Evolutionary conservation across 2,329 filamentous ascomycete species (phyloP).

Genomic region (Dactylonectria macrodidyma): DNA sequence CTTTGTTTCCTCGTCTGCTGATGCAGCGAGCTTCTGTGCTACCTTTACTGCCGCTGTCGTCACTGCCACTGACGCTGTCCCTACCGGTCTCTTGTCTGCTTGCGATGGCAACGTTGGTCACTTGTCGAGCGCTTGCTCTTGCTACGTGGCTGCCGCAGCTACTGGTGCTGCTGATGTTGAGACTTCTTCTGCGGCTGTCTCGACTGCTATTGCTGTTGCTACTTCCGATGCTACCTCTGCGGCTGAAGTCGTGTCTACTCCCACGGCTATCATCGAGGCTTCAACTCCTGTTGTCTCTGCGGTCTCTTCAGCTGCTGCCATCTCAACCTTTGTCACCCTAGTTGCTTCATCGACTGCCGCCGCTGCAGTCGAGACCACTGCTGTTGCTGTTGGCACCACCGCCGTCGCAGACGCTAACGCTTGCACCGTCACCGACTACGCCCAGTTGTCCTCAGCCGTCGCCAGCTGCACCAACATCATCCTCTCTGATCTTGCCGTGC

Average conservation of each 20-base stretch:
- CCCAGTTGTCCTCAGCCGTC: constrained; percentile 27
- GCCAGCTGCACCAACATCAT: constrained; percentile 31
- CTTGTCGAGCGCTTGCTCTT: constrained; percentile 12
- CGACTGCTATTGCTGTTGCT: neutral
- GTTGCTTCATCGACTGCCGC: neutral
- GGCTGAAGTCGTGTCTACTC: neutral
- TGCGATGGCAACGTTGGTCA: constrained; percentile 10
- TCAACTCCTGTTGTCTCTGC: neutral
- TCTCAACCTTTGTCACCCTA: neutral
- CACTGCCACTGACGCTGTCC: constrained; percentile 11
- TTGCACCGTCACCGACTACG: constrained; percentile 29
- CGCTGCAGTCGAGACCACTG: neutral
- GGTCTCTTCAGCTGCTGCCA: neutral
- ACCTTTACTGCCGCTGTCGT: constrained; percentile 9
- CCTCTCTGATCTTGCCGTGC: constrained; percentile 26
- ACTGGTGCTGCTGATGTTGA: constrained; percentile 3
- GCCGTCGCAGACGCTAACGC: constrained; percentile 19
- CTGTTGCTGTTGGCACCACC: neutral
- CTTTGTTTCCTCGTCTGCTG: constrained; percentile 1
- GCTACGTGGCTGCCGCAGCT: constrained; percentile 11
- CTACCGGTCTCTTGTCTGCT: neutral
- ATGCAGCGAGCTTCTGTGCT: constrained; percentile 16
- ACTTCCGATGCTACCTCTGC: constrained; percentile 6
- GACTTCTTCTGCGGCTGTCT: constrained; percentile 13
- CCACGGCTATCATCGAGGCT: neutral